Evolutionary conservation across 306 rosid species (phyloP), one percentile per base, ranked within the genome.

Genomic region (Lotus japonicus): DNA sequence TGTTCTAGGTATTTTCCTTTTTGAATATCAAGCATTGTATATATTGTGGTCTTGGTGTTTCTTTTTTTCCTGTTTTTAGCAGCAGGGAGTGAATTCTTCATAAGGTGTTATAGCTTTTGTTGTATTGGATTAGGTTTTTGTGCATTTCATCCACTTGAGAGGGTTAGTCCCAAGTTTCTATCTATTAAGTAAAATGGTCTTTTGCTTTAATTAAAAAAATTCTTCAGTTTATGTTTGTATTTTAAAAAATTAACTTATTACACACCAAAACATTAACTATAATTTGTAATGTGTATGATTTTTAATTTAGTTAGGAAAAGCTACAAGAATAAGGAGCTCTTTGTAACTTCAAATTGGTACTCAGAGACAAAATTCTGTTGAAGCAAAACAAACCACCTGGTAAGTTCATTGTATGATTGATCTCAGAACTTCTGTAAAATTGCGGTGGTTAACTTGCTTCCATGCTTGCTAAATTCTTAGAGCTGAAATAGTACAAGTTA

Each of bases 401-500:
- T 42, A 53, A 62, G 3, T 43, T 58, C 66, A 54, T 61, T 54
- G 43, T 71, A 60, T 28, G 52, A 59, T 36, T 70, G 57, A 36
- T 12, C 54, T 48, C 45, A 7, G 57, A 52, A 31, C 49, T 44
- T 53, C 55, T 36, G 57, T 18, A 15, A 74, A 61, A 59, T 16
- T n/a, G n/a, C n/a, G n/a, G 68, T 51, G 39, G 58, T 11, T 59
- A 11, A 44, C 51, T 58, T 42, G 58, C 35, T 71, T 35, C 67
- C 61, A 28, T 46, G 51, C 49, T 44, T 66, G 55, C 36, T 5
- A 31, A 60, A 23, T 60, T 61, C 51, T 21, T 14, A 28, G 50
- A 18, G 35, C 65, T 51, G 65, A 68, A 68, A 59, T 26, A 36
- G 15, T n/a, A 58, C 59, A 31, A 53, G 65, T 54, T 72, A 61